phyloP scores from a whole-genome alignment of 768 basidiomycete species.

The Coprinellus aureogranulatus region DNA sequence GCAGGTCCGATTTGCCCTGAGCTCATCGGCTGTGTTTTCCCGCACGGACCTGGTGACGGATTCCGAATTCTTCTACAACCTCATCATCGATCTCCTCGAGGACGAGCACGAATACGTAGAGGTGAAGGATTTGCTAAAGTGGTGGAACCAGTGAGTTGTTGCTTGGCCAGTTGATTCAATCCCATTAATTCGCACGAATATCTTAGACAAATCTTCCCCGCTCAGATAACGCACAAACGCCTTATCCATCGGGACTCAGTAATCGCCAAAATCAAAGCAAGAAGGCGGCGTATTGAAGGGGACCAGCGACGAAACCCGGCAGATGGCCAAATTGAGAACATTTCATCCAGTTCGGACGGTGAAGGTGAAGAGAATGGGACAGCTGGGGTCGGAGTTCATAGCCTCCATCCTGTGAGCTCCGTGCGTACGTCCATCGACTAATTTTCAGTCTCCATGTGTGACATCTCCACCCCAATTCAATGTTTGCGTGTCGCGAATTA shows the following conservation, averaged over 20 bases:
- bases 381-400: no score
- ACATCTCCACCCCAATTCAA: no score
- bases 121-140: slow-evolving; percentile 4
- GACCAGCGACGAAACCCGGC: no score
- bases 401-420: no score
- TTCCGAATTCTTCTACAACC: slow-evolving; percentile 22
- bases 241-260: background rate
- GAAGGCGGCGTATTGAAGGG: background rate
- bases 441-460: no score
- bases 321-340: no score
- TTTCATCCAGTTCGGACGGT: no score
- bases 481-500: no score
- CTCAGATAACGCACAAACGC: background rate
- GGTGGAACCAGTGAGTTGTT: slow-evolving; percentile 25
- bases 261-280: background rate
- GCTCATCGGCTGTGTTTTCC: slow-evolving; percentile 12
- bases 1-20: slow-evolving; percentile 18
- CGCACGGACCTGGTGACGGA: slow-evolving; percentile 18
- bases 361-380: no score
- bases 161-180: no score
- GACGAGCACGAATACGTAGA: slow-evolving; percentile 19
- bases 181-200: background rate
- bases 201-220: slow-evolving; percentile 1
- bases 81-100: slow-evolving; percentile 18
- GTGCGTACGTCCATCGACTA: no score